A percentile compares a stretch with the other conserved stretches of the same genome.
Conservation (phyloP, 768 basidiomycete species). For the Phallus indusiatus region DNA sequence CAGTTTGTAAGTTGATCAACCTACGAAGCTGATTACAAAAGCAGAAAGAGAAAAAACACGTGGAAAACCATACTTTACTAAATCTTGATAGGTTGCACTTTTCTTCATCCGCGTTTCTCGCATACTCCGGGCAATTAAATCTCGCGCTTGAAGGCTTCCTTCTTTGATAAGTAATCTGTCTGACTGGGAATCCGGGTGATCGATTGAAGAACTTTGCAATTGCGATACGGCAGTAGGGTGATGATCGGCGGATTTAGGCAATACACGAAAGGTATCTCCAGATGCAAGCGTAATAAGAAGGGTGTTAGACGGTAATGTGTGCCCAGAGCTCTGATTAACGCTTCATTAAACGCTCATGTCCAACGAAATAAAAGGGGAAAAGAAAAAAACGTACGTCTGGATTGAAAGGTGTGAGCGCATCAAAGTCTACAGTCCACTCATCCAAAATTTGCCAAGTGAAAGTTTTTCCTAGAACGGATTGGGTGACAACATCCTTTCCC, state of each 20-base stretch:
- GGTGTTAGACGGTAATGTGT: conserved; percentile 61
- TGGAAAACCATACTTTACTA: conserved; percentile 49
- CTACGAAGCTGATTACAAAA: conserved; percentile 15
- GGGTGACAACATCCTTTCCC: conserved; percentile 37
- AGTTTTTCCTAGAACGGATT: conserved; percentile 17
- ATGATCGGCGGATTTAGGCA: conserved; percentile 34
- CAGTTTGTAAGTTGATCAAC: conserved; percentile 32
- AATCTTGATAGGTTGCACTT: conserved; percentile 57
- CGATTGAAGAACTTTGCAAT: conserved; percentile 15
- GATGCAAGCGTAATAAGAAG: conserved; percentile 57
- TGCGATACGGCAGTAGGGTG: background rate
- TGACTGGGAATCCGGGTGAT: conserved; percentile 14
- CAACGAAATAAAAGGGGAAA: background rate
- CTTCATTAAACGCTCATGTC: background rate
- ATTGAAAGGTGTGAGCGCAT: conserved; percentile 46
- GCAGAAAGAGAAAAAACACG: background rate
- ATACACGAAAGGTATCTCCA: conserved; percentile 34
- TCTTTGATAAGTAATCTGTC: conserved; percentile 4
- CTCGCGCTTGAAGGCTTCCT: conserved; percentile 7
- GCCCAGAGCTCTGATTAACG: conserved; percentile 25
- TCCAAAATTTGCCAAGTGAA: conserved; percentile 53
- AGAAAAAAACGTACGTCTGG: conserved; percentile 42
- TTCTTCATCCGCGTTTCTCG: conserved; percentile 29
- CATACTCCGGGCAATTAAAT: conserved; percentile 20
- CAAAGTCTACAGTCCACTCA: conserved; percentile 56